A percentile compares a stretch with the other conserved stretches of the same genome.
Evolutionary conservation across 108 stramenopile species (phyloP).

Genomic region (Nitzschia sp.): DNA sequence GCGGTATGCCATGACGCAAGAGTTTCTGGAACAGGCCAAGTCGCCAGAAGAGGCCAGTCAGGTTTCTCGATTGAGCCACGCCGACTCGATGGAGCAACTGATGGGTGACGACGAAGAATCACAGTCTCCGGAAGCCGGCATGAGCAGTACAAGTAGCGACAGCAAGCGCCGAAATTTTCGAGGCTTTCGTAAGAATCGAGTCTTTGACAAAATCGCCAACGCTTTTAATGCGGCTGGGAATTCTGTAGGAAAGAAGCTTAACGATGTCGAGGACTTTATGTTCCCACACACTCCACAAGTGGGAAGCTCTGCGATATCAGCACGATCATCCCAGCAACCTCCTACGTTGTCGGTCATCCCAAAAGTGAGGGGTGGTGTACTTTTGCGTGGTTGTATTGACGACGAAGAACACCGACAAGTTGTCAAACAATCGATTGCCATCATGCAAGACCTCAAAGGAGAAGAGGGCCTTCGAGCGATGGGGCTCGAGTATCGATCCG

Average conservation of each 20-base stretch:
- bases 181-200: not conserved
- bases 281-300: not conserved
- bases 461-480: conserved; percentile 49
- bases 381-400: conserved; percentile 31
- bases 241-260: not conserved
- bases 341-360: conserved; percentile 2
- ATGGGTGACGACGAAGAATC: too few relatives aligned
- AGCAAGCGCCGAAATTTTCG: not conserved
- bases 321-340: not conserved
- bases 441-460: conserved; percentile 34
- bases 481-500: conserved; percentile 64
- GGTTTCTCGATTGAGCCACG: not conserved
- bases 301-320: not conserved
- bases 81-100: not conserved
- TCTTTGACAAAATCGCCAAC: conserved; percentile 1
- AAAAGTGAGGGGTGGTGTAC: conserved; percentile 27
- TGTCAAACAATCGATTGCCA: conserved; percentile 14
- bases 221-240: conserved; percentile 5
- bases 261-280: not conserved
- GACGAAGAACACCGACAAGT: conserved; percentile 33
- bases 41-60: conserved; percentile 7
- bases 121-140: too few relatives aligned
- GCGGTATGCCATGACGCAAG: conserved; percentile 7
- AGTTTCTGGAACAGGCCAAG: not conserved
- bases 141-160: not conserved